Evolutionary conservation across 176 grass and related monocot genomes (phyloP), one percentile per base, ranked within the genome.

Genomic region (Oryza punctata): DNA sequence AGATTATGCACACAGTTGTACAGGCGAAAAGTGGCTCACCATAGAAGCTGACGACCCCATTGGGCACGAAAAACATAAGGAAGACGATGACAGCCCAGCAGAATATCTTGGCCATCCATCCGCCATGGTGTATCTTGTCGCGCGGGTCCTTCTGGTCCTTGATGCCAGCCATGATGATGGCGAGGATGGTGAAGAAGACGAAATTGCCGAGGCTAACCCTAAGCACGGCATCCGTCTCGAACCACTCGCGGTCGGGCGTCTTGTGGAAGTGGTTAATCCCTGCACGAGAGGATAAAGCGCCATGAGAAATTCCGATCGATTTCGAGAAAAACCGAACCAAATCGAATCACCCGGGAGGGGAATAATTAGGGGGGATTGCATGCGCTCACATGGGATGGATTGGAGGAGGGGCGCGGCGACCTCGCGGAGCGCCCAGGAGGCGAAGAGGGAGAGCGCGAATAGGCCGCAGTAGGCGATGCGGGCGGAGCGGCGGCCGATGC

Each of bases 141-240:
- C 96, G 93, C 28, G 96, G 93, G 33, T 99, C 96, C 93, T 92
- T 99, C 91, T 99, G 96, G 83, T 99, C 89, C 93, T 99, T 99
- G 52, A 99, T 95, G 4, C 96, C 96, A 63, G 89, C 89, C 96
- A 99, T 99, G 66, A 99, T 69, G 82, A 85, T 69, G 61, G 96
- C 96, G 16, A 99, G 82, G 87, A 92, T 91, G 77, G 96, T 99
- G 76, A 99, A 99, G 91, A 99, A 99, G 54, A 96, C 47, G 93
- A 99, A 99, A 57, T 99, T 99, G 23, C 96, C 96, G 41, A 99
- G 77, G 85, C 96, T 99, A 69, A 96, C 96, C 72, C 96, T 94
- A 69, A 99, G 93, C 80, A 99, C 96, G 7, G 96, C 96, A 73
- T 99, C 96, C 27, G 93, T 99, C 91, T 99, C 93, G 69, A 99